phyloP scores from a whole-genome alignment of 192 early-diverging fungal species.

The Geranomyces michiganensis region DNA sequence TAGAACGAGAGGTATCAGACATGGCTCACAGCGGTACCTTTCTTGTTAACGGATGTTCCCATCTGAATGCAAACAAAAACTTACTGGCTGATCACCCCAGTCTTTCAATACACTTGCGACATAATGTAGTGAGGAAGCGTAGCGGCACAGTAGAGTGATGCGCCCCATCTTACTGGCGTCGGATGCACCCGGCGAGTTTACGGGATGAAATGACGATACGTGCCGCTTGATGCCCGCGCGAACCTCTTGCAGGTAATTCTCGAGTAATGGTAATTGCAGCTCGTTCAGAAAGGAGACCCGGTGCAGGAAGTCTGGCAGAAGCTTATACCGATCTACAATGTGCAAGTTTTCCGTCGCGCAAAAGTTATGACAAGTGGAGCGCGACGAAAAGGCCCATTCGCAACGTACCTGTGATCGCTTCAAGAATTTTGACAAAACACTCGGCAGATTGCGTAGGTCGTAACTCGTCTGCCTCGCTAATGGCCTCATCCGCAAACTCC shows the following conservation, averaged over 20 bases:
- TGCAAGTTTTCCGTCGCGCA: background rate
- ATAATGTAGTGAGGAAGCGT: constrained; percentile 29
- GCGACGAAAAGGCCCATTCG: too few relatives aligned
- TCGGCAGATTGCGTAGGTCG: constrained; percentile 33
- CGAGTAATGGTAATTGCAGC: constrained; percentile 35
- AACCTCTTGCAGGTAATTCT: constrained; percentile 36
- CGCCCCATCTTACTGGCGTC: constrained; percentile 5
- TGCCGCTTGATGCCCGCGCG: constrained; percentile 26
- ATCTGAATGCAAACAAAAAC: background rate
- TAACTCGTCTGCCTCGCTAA: constrained; percentile 28
- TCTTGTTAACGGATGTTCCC: too few relatives aligned
- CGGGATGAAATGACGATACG: constrained; percentile 23
- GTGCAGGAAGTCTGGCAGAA: constrained; percentile 30
- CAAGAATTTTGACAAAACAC: constrained; percentile 29
- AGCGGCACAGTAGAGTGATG: constrained; percentile 24
- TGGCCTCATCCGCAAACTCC: constrained; percentile 25
- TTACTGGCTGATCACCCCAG: constrained; percentile 36
- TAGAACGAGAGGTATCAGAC: too few relatives aligned
- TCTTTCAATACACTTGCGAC: constrained; percentile 22
- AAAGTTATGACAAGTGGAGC: background rate
- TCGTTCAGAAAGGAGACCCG: constrained; percentile 35
- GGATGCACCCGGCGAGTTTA: constrained; percentile 15
- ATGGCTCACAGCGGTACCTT: too few relatives aligned
- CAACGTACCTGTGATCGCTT: constrained; percentile 34
- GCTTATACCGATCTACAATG: constrained; percentile 34